These are phyloP conservation scores for Ophiostoma perfectum DNA, from an alignment of 2,329 filamentous ascomycete genomes.

Conservation along the genomic window DNA sequence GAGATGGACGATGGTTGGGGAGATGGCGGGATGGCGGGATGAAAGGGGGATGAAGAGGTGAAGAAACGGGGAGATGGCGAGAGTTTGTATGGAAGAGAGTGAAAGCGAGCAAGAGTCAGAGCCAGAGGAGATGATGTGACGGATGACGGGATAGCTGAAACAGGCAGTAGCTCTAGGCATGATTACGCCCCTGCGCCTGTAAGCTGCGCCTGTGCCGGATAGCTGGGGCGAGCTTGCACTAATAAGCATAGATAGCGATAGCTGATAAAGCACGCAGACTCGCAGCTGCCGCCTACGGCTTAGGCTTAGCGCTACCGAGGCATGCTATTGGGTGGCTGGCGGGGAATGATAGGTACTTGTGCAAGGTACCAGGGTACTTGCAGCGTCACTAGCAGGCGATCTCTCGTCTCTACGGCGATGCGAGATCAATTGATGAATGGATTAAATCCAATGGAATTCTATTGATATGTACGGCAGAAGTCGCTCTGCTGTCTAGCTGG, in stretches of 20 bases:
- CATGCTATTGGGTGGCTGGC: background rate
- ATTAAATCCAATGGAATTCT: background rate
- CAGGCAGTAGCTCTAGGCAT: slow-evolving; percentile 9
- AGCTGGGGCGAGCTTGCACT: background rate
- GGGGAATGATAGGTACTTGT: too few species aligned
- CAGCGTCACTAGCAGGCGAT: too few species aligned
- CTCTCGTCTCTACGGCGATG: too few species aligned
- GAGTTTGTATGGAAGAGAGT: background rate
- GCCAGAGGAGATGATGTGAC: slow-evolving; percentile 5
- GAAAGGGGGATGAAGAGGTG: background rate
- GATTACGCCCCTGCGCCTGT: background rate
- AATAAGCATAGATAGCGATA: background rate
- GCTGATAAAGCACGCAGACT: background rate
- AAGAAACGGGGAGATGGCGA: background rate
- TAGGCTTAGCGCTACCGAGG: slow-evolving; percentile 9
- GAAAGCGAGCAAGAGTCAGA: background rate
- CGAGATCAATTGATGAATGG: too few species aligned
- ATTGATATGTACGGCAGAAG: slow-evolving; percentile 31
- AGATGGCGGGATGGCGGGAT: background rate
- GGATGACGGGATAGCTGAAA: slow-evolving; percentile 30
- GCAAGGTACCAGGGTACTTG: too few species aligned
- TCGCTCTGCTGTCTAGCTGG: slow-evolving; percentile 55
- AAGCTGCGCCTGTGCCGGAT: slow-evolving; percentile 3
- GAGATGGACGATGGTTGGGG: background rate
- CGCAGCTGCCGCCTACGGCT: background rate